phyloP scores from a whole-genome alignment of 78 protist species.

The Protostelium mycophagum region DNA sequence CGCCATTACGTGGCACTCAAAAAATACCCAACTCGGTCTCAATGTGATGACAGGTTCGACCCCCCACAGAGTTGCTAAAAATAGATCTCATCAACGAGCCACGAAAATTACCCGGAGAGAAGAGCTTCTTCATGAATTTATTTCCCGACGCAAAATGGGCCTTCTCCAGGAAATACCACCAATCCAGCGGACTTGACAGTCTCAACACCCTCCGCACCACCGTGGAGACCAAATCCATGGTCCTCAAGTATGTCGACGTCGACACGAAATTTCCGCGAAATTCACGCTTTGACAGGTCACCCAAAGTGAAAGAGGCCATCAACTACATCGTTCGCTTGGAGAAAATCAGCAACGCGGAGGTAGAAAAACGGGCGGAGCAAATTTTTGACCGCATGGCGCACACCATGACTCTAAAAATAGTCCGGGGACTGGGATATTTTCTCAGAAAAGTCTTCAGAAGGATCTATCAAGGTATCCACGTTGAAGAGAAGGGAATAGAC shows the following conservation, averaged over 20 bases:
- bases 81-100: constrained; percentile 40
- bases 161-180: background rate
- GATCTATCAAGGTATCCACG: constrained; percentile 55
- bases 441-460: constrained; percentile 62
- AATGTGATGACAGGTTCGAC: constrained; percentile 17
- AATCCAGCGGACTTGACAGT: background rate
- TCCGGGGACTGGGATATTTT: constrained; percentile 59
- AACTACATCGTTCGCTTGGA: background rate
- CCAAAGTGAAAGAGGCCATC: background rate
- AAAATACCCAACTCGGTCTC: background rate
- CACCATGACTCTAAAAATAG: constrained; percentile 31
- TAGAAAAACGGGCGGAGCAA: constrained; percentile 48
- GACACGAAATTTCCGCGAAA: background rate
- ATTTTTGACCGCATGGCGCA: constrained; percentile 61
- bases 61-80: constrained; percentile 58
- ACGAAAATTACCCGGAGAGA: background rate
- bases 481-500: constrained; percentile 66
- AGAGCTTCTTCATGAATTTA: background rate
- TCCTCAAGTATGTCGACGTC: background rate
- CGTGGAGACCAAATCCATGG: background rate
- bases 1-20: background rate
- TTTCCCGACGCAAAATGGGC: background rate
- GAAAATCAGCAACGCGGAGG: constrained; percentile 9
- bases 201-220: background rate
- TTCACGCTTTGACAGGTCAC: background rate